Evolutionary conservation across 2,329 filamentous ascomycete genomes (phyloP), one percentile per base, ranked within the genome.

Genomic region (Rachicladosporium sp.): DNA sequence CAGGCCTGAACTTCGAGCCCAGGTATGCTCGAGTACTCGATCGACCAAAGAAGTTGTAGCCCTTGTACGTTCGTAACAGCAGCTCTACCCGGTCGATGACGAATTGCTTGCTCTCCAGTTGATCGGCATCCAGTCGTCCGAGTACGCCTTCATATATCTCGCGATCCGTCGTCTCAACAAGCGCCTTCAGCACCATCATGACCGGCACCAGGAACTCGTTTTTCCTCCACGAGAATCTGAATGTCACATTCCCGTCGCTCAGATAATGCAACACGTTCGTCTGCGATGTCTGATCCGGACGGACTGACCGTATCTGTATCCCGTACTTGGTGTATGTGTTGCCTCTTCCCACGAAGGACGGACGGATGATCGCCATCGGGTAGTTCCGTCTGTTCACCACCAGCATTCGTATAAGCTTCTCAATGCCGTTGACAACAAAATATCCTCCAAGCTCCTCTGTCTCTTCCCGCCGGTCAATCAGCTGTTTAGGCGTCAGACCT

Each of bases 181-280:
- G 68, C 1, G 91, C 89, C 67, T 96, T 98, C 48, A 98, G 66
- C 29, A 98, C 78, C 89, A 98, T 96, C 73, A 95, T 80, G 45
- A 87, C 83, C 1, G 91, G 91, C 2, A 98, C 75, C n/a, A 98
- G 75, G 56, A 86, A 98, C 62, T 98, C 91, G 51, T 87, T 86
- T 66, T 98, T 98, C 50, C 88, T 75, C 89, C 89, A 98, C 5
- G 89, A 95, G 63, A 98, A 98, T 41, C 91, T 76, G 64, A 98
- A 94, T 1, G 86, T 96, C 53, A 96, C 80, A 61, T 95, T 96
- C 48, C 91, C 91, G 59, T 98, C 91, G 52, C 74, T 86, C 41
- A 98, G 74, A 61, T 96, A 98, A 64, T 98, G 91, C 36, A 98
- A 72, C 29, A 93, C 87, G 55, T 96, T 98, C 31, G 89, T 96